Evolutionary conservation across 2,329 filamentous ascomycete species (phyloP), one percentile per base, ranked within the genome.

Genomic region (Leptosphaerulina australis): DNA sequence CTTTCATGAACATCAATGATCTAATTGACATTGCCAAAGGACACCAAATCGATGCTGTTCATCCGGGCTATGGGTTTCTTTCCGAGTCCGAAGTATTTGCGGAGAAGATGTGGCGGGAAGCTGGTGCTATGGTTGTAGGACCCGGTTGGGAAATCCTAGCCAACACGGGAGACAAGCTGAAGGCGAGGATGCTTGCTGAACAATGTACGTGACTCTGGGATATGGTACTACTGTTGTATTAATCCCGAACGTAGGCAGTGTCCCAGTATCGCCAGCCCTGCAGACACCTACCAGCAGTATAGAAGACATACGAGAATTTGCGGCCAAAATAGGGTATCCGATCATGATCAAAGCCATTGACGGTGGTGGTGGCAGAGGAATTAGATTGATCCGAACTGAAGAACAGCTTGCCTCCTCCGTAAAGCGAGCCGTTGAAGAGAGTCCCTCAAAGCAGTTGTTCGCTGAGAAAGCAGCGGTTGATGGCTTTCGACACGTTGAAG

Each of bases 291-390:
- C 79, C 0, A 70, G 67, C 7, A 66, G 65, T 12, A 56, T 78
- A 1, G 68, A 74, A 20, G 71, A 77, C 4, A 75, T 83, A 4
- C 64, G 68, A 3, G 33, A 44, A 0, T 92, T 92, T 60, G 91
- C 89, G 68, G 79, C 63, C 2, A 37, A 70, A 17, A 71, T 76
- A 11, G 80, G 80, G 1, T 80, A 79, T 34, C 82, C 82, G 0
- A 73, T 85, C 33, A 84, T 85, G 80, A 72, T 86, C 34, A 87
- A 87, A 60, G 83, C 83, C n/a, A 80, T 85, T 3, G 83, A 85
- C 63, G 83, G 83, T 1, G 84, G 83, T 11, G 83, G 83, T 2
- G 84, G 84, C 0, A 70, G 82, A 12, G 84, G 83, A 0, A 86
- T 87, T 35, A 76, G 83, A 5, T 70, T 85, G 0, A 77, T 85